Evolutionary conservation across 768 basidiomycete genomes (phyloP).

Genomic region (Kwoniella europaea): DNA sequence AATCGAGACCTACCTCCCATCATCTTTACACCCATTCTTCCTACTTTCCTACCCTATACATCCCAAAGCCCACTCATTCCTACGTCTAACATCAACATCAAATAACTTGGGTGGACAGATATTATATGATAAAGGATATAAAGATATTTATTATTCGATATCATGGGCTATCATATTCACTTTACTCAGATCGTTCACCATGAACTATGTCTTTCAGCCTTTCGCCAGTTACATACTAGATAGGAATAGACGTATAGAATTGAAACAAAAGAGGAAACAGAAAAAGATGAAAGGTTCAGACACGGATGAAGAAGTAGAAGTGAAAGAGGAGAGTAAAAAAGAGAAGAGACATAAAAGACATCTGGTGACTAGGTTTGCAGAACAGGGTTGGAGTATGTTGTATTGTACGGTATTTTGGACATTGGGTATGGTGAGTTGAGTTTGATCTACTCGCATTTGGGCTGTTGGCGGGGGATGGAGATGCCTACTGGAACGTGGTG

Average conservation of each 20-base stretch:
- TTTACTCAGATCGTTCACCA: conserved; percentile 76
- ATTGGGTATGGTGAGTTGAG: conserved; percentile 77
- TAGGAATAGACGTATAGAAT: conserved; percentile 34
- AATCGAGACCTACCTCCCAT: conserved; percentile 31
- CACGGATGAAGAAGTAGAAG: conserved; percentile 3
- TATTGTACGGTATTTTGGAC: conserved; percentile 79
- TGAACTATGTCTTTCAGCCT: conserved; percentile 76
- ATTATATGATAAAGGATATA: conserved; percentile 73
- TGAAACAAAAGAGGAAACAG: background rate
- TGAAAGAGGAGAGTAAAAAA: conserved; percentile 51
- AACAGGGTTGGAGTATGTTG: conserved; percentile 88
- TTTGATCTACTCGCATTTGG: background rate
- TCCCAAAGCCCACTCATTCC: background rate
- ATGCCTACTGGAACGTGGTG: too few species aligned
- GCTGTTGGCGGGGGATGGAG: too few species aligned
- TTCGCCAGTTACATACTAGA: conserved; percentile 76
- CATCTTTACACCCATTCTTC: conserved; percentile 41
- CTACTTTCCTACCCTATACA: conserved; percentile 43
- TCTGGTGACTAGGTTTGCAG: conserved; percentile 83
- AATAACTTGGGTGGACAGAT: conserved; percentile 12
- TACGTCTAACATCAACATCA: conserved; percentile 11
- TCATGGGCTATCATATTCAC: conserved; percentile 86
- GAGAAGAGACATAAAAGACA: conserved; percentile 70
- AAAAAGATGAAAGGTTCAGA: background rate
- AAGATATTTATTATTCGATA: conserved; percentile 77